Evolutionary conservation across 306 rosid species (phyloP).

Genomic region (Quercus parvula): DNA sequence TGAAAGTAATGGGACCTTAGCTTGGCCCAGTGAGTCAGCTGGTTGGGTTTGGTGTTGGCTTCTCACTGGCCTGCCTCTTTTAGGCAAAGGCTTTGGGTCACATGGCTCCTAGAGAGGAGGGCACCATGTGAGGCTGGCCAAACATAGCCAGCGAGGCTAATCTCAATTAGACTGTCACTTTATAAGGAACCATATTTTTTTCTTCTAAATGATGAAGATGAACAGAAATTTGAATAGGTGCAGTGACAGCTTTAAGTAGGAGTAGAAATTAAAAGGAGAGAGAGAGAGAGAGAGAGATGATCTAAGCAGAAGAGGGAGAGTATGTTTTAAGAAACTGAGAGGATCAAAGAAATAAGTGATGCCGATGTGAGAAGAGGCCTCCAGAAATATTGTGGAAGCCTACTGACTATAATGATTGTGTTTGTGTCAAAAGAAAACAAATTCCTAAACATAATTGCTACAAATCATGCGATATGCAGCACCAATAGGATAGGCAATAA

Average conservation of each 20-base stretch:
- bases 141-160: no score
- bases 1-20: no score
- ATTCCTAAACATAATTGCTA: conserved; percentile 1
- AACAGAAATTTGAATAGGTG: background rate
- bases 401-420: background rate
- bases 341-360: background rate
- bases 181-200: no score
- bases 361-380: background rate
- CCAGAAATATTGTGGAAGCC: background rate
- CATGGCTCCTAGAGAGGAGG: no score
- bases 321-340: background rate
- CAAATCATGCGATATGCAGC: background rate
- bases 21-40: no score
- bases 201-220: no score
- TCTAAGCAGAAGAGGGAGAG: background rate
- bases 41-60: no score
- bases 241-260: background rate
- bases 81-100: no score
- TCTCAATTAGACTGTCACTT: no score
- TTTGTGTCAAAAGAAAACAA: background rate
- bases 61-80: no score
- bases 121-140: no score
- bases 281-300: background rate
- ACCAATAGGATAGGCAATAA: background rate
- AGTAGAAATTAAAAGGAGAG: background rate